Percentiles rank a stretch among this genome's conserved stretches.
Evolutionary conservation across 2,329 filamentous ascomycete genomes (phyloP).

Genomic region (Saccharata proteae): DNA sequence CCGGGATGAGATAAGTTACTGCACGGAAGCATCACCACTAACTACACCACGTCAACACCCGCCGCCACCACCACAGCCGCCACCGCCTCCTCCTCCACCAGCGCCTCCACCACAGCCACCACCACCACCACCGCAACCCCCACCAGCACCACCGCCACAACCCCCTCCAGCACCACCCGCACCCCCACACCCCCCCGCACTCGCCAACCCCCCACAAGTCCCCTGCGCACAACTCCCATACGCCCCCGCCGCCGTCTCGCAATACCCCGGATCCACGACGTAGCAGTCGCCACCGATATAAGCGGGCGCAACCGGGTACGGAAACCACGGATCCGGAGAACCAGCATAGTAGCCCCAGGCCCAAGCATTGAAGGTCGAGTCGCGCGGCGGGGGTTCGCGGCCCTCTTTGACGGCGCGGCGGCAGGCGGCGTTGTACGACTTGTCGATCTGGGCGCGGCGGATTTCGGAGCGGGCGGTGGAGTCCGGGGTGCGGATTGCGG

Average conservation of each 20-base stretch:
- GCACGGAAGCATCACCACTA: no score
- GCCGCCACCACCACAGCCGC: conserved; percentile 1
- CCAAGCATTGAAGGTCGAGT: not conserved
- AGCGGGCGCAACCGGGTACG: conserved; percentile 13
- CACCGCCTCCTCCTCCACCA: conserved; percentile 2
- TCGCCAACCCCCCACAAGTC: conserved; percentile 34
- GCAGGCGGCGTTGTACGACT: conserved; percentile 3
- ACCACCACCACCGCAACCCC: conserved; percentile 1
- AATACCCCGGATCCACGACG: conserved; percentile 11
- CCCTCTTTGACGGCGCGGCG: conserved; percentile 23
- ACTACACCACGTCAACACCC: not conserved
- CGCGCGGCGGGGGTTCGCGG: conserved; percentile 12
- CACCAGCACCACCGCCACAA: conserved; percentile 3
- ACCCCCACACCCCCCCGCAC: conserved; percentile 10
- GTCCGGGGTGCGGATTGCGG: conserved; percentile 40
- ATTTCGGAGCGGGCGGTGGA: conserved; percentile 1
- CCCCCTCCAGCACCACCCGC: conserved; percentile 2
- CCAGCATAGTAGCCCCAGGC: conserved; percentile 7
- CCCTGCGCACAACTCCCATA: conserved; percentile 37
- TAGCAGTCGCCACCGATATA: conserved; percentile 23
- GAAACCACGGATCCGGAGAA: conserved; percentile 10
- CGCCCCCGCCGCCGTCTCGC: conserved; percentile 26
- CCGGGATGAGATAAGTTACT: no score
- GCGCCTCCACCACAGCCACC: conserved; percentile 1
- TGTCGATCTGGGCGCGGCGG: conserved; percentile 6